A percentile compares a stretch with the other conserved stretches of the same genome.
Evolutionary conservation across 2,329 filamentous ascomycete genomes (phyloP).

Genomic region (Cordyceps tenuipes): DNA sequence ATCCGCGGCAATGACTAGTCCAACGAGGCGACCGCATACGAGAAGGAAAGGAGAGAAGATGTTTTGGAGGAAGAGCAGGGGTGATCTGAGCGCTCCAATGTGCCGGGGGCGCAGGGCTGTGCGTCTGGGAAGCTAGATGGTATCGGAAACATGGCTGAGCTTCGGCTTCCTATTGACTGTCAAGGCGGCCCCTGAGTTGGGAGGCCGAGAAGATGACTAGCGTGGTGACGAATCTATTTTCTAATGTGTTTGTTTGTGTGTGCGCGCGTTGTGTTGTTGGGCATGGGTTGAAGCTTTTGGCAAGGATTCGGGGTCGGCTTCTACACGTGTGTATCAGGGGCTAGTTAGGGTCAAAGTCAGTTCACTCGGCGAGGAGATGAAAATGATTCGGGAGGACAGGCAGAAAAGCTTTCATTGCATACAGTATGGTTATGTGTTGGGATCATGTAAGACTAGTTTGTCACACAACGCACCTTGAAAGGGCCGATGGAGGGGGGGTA

Average conservation of each 20-base stretch:
- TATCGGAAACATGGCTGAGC: not conserved
- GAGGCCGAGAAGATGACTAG: slow-evolving; percentile 5
- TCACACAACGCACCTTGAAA: not conserved
- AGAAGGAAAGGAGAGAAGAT: not conserved
- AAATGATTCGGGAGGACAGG: not conserved
- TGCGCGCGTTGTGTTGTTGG: not conserved
- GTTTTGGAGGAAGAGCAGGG: not conserved
- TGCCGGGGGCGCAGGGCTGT: slow-evolving; percentile 1
- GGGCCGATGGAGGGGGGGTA: not conserved
- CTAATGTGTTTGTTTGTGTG: not conserved
- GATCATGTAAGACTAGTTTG: not conserved
- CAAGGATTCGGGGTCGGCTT: not conserved
- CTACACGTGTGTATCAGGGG: slow-evolving; percentile 1
- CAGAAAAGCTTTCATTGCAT: not conserved
- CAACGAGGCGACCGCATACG: not conserved
- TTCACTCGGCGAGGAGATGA: not conserved
- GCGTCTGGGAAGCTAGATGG: not conserved
- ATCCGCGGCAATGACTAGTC: not conserved
- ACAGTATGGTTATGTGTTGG: not conserved
- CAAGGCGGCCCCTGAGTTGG: not conserved
- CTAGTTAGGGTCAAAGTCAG: not conserved
- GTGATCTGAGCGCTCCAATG: not conserved
- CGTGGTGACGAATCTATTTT: not conserved
- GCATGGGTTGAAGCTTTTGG: not conserved
- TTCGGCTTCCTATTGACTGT: not conserved